These are phyloP conservation scores for Datura wrightii DNA, from an alignment of 257 asterid genomes.

Conservation along the genomic window DNA sequence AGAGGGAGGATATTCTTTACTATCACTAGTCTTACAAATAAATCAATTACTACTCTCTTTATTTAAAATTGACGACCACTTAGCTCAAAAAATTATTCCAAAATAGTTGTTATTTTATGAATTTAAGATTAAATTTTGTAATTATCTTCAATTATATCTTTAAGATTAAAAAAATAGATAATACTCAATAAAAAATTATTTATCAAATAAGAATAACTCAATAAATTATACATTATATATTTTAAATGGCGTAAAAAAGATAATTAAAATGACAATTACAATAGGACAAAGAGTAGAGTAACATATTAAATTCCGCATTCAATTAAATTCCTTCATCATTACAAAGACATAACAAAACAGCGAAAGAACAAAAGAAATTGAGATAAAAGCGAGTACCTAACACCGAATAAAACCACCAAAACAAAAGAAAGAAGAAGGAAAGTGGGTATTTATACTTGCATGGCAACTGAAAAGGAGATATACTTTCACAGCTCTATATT, in stretches of 20 bases:
- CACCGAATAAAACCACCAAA: fast-evolving
- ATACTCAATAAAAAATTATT: too few species aligned
- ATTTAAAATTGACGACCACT: too few species aligned
- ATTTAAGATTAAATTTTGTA: too few species aligned
- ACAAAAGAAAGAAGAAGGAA: background rate
- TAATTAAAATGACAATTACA: too few species aligned
- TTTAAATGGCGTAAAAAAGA: too few species aligned
- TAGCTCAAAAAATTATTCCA: too few species aligned
- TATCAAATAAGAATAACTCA: too few species aligned
- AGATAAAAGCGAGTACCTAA: background rate
- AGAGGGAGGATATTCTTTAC: background rate
- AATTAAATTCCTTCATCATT: background rate
- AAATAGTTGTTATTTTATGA: too few species aligned
- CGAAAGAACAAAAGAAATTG: background rate
- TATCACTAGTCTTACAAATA: background rate
- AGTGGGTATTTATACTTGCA: constrained; percentile 24
- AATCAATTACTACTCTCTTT: background rate
- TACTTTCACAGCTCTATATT: constrained; percentile 2
- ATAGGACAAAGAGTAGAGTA: background rate
- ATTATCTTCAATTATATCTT: too few species aligned
- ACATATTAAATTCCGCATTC: background rate
- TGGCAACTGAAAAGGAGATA: constrained; percentile 17
- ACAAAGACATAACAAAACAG: background rate
- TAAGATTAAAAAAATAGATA: too few species aligned
- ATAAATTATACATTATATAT: too few species aligned